These are phyloP conservation scores for Amoebophrya sp. DNA, from an alignment of 169 alveolate genomes.

Conservation along the genomic window DNA sequence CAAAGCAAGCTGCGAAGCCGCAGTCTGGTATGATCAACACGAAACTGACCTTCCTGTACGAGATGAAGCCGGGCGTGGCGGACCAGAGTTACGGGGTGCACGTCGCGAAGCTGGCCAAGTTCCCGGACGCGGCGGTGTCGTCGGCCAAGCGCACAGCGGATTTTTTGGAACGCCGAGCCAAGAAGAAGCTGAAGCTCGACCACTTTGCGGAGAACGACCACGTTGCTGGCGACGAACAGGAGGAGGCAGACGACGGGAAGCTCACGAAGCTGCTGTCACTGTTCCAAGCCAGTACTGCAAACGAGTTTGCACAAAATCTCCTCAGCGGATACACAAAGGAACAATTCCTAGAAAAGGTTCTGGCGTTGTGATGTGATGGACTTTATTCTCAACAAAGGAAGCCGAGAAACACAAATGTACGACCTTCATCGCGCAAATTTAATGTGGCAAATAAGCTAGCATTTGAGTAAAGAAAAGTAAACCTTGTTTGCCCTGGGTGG, in stretches of 20 bases:
- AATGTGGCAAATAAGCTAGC: too few species aligned
- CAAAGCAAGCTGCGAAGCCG: too few species aligned
- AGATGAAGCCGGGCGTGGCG: neutral
- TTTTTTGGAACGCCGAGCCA: neutral
- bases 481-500: too few species aligned
- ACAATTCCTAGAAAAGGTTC: neutral
- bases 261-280: neutral
- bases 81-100: conserved; percentile 32
- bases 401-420: too few species aligned
- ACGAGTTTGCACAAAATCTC: neutral
- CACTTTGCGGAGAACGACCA: neutral
- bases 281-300: neutral
- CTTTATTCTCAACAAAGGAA: too few species aligned
- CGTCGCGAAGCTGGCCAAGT: conserved; percentile 35
- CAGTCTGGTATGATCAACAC: neutral
- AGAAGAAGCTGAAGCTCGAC: neutral
- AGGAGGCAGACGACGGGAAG: neutral
- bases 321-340: neutral
- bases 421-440: too few species aligned
- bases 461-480: too few species aligned
- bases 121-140: neutral
- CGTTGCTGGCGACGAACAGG: neutral
- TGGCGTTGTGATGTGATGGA: too few species aligned
- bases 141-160: neutral
- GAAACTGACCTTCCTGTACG: conserved; percentile 30